Evolutionary conservation across 2,329 filamentous ascomycete genomes (phyloP).

Genomic region (Alternaria atra): DNA sequence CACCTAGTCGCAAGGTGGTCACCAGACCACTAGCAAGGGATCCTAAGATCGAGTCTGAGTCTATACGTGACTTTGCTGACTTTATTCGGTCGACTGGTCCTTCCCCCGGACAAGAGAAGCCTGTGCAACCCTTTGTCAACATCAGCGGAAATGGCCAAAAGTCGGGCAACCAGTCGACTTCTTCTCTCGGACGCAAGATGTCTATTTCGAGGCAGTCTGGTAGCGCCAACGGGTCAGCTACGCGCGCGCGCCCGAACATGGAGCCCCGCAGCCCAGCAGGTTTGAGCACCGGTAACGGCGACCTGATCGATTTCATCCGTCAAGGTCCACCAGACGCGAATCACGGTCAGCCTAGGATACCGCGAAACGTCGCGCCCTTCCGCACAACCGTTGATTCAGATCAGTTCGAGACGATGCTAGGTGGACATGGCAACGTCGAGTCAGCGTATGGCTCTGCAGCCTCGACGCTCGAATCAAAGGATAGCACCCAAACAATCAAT

Average conservation of each 20-base stretch:
- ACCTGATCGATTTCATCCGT: constrained; percentile 94
- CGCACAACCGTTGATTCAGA: constrained; percentile 87
- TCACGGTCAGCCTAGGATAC: constrained; percentile 74
- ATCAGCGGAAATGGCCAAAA: constrained; percentile 30
- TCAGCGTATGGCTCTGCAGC: constrained; percentile 48
- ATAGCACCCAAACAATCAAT: constrained; percentile 70
- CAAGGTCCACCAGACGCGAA: constrained; percentile 75
- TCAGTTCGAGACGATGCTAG: constrained; percentile 63
- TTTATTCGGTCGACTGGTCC: constrained; percentile 88
- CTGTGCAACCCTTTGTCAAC: constrained; percentile 46
- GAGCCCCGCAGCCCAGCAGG: constrained; percentile 73
- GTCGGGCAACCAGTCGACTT: constrained; percentile 30
- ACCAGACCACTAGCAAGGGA: constrained; percentile 69
- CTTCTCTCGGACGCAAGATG: constrained; percentile 41
- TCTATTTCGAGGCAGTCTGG: constrained; percentile 35
- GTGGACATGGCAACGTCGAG: constrained; percentile 43
- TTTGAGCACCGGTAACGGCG: constrained; percentile 74
- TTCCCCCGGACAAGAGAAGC: constrained; percentile 41
- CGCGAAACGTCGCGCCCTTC: constrained; percentile 84
- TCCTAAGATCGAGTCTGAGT: constrained; percentile 74
- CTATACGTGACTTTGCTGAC: constrained; percentile 83
- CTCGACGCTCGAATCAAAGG: constrained; percentile 47
- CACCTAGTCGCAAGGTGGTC: constrained; percentile 37
- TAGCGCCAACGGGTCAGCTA: constrained; percentile 32
- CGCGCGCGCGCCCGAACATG: constrained; percentile 45